Conservation (phyloP, 1,139 yeast species). For the Hanseniaspora sp. region DNA sequence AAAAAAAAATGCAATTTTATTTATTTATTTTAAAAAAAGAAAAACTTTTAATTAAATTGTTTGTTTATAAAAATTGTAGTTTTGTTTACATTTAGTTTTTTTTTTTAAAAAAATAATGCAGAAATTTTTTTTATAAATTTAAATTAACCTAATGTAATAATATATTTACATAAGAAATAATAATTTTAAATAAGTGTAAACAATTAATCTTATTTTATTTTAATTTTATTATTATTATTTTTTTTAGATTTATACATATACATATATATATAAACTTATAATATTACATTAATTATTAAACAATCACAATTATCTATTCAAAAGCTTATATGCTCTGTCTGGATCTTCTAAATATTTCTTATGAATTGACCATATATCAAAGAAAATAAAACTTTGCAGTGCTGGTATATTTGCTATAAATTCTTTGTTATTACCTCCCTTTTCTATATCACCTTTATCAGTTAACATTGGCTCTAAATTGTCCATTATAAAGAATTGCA, state of each 20-base stretch:
- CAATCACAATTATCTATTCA: constrained; percentile 39
- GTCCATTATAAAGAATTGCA: constrained; percentile 46
- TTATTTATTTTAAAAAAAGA: neutral
- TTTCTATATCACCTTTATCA: constrained; percentile 20
- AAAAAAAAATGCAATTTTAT: neutral
- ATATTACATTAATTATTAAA: neutral
- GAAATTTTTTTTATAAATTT: too few species aligned
- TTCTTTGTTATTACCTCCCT: constrained; percentile 20
- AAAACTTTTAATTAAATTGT: neutral
- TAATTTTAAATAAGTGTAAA: neutral
- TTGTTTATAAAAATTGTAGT: neutral
- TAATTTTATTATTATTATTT: too few species aligned
- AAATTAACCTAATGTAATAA: too few species aligned
- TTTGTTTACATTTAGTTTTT: too few species aligned
- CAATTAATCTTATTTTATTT: neutral
- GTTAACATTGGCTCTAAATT: constrained; percentile 36
- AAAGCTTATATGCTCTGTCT: constrained; percentile 55
- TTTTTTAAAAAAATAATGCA: too few species aligned
- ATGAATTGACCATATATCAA: constrained; percentile 60
- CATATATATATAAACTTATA: constrained; percentile 25
- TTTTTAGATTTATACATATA: constrained; percentile 14
- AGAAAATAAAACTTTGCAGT: constrained; percentile 50
- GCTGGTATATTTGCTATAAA: constrained; percentile 25
- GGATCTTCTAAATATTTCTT: constrained; percentile 49
- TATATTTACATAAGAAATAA: too few species aligned